A percentile compares a stretch with the other conserved stretches of the same genome.
phyloP scores from a whole-genome alignment of 2,329 filamentous ascomycete genomes.

The Juglanconis juglandina region DNA sequence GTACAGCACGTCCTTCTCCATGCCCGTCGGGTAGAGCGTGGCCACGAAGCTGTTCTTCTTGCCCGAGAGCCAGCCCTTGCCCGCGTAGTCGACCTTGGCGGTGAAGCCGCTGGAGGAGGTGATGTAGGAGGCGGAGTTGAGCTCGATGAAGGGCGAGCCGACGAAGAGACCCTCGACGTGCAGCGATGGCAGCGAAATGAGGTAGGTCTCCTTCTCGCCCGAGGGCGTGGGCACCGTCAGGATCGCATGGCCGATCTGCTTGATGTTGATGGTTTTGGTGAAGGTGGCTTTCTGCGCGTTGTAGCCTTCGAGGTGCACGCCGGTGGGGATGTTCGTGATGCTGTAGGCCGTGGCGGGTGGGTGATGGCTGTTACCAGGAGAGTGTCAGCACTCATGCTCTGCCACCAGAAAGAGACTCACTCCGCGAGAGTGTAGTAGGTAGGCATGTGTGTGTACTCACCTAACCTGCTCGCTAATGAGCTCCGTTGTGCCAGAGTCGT shows the following conservation, averaged over 20 bases:
- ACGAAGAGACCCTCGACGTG: constrained; percentile 93
- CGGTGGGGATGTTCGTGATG: constrained; percentile 82
- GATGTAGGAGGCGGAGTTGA: constrained; percentile 82
- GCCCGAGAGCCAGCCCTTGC: constrained; percentile 90
- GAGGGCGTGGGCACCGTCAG: constrained; percentile 62
- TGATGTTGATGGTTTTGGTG: constrained; percentile 88
- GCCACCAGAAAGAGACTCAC: no score
- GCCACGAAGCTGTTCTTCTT: constrained; percentile 92
- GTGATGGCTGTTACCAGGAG: constrained; percentile 61
- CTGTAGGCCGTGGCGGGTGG: constrained; percentile 92
- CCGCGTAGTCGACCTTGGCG: constrained; percentile 86
- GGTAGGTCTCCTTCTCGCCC: constrained; percentile 63
- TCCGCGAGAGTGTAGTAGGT: no score
- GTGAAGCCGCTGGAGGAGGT: constrained; percentile 82
- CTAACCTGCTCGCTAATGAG: constrained; percentile 93
- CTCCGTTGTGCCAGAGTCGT: constrained; percentile 75
- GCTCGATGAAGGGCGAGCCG: constrained; percentile 82
- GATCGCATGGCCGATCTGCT: constrained; percentile 87
- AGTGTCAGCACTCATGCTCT: background rate
- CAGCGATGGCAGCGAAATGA: constrained; percentile 85
- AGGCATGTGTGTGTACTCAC: constrained; percentile 31
- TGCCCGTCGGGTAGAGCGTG: constrained; percentile 65
- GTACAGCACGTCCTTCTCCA: constrained; percentile 73
- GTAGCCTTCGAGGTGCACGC: constrained; percentile 78
- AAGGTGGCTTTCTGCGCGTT: constrained; percentile 97